A percentile compares a stretch with the other conserved stretches of the same genome.
Evolutionary conservation across 495 filamentous ascomycete genomes (phyloP).

Genomic region (Penicillium lividum): DNA sequence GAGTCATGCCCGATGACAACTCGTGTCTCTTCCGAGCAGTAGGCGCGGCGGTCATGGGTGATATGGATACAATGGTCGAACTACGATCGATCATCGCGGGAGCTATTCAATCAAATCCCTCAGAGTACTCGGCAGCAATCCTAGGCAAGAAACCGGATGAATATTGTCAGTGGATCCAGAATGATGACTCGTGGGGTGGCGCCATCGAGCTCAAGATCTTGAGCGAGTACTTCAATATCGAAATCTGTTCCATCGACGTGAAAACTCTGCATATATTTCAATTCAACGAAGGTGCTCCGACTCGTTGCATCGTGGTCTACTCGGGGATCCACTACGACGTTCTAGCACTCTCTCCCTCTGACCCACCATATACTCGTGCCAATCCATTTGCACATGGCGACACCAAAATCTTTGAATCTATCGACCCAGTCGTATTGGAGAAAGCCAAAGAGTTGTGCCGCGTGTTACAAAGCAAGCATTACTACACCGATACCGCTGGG

Average conservation of each 20-base stretch:
- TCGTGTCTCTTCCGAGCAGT: slow-evolving; percentile 92
- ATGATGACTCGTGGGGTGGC: slow-evolving; percentile 84
- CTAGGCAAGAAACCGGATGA: slow-evolving; percentile 71
- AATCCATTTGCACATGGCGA: slow-evolving; percentile 70
- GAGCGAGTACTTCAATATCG: slow-evolving; percentile 79
- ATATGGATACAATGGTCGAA: slow-evolving; percentile 70
- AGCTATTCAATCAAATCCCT: slow-evolving; percentile 70
- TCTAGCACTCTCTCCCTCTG: slow-evolving; percentile 71
- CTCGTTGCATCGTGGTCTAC: slow-evolving; percentile 82
- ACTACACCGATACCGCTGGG: slow-evolving; percentile 85
- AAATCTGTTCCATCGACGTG: slow-evolving; percentile 85
- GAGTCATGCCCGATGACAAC: slow-evolving; percentile 98
- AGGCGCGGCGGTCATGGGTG: slow-evolving; percentile 71
- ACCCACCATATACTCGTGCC: slow-evolving; percentile 56
- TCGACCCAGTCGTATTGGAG: slow-evolving; percentile 66
- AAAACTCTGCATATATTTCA: slow-evolving; percentile 66
- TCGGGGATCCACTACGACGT: slow-evolving; percentile 95
- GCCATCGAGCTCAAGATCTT: slow-evolving; percentile 87
- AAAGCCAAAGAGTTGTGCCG: slow-evolving; percentile 72
- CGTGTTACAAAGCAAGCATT: slow-evolving; percentile 69
- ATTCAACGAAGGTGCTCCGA: slow-evolving; percentile 75
- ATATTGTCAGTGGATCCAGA: slow-evolving; percentile 85
- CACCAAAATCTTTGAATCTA: slow-evolving; percentile 71
- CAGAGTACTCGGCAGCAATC: slow-evolving; percentile 71
- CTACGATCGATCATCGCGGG: slow-evolving; percentile 82